These are phyloP conservation scores for Hypoxylon fragiforme DNA, from an alignment of 495 filamentous ascomycete genomes.

Conservation along the genomic window DNA sequence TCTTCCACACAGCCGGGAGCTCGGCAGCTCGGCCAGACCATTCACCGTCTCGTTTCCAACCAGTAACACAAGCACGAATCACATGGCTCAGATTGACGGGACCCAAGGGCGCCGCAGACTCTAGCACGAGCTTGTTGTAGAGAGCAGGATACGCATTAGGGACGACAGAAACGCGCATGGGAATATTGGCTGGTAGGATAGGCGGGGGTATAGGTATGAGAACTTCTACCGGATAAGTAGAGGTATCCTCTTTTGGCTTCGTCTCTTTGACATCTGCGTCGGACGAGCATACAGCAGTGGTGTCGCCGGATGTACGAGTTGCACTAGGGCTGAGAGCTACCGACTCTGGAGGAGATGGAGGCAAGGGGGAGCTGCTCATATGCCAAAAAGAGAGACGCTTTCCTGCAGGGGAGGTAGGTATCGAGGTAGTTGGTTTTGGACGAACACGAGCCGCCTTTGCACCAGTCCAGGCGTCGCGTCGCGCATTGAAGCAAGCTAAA, in stretches of 20 bases:
- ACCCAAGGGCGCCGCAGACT: conserved; percentile 74
- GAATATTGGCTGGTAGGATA: conserved; percentile 66
- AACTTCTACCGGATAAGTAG: conserved; percentile 47
- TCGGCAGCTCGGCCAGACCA: conserved; percentile 76
- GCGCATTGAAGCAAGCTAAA: conserved; percentile 69
- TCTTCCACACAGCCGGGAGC: conserved; percentile 43
- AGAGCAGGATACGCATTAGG: conserved; percentile 75
- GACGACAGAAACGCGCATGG: conserved; percentile 73
- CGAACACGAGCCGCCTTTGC: conserved; percentile 57
- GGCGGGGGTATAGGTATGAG: conserved; percentile 66
- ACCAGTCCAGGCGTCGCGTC: conserved; percentile 87
- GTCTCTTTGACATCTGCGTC: conserved; percentile 30
- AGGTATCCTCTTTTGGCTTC: conserved; percentile 21
- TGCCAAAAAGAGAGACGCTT: conserved; percentile 40
- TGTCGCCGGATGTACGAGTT: conserved; percentile 36
- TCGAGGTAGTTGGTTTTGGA: conserved; percentile 38
- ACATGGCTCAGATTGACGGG: conserved; percentile 87
- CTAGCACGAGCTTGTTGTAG: conserved; percentile 82
- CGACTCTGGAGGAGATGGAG: conserved; percentile 32
- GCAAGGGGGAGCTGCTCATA: conserved; percentile 29
- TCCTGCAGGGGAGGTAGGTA: conserved; percentile 39
- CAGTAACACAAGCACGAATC: conserved; percentile 77
- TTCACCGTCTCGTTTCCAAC: conserved; percentile 92
- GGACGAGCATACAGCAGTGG: conserved; percentile 31
- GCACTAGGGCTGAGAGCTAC: conserved; percentile 28